Base-by-base conservation (phyloP, 371 early-diverging fungal genomes). In the Zancudomyces culisetae region DNA sequence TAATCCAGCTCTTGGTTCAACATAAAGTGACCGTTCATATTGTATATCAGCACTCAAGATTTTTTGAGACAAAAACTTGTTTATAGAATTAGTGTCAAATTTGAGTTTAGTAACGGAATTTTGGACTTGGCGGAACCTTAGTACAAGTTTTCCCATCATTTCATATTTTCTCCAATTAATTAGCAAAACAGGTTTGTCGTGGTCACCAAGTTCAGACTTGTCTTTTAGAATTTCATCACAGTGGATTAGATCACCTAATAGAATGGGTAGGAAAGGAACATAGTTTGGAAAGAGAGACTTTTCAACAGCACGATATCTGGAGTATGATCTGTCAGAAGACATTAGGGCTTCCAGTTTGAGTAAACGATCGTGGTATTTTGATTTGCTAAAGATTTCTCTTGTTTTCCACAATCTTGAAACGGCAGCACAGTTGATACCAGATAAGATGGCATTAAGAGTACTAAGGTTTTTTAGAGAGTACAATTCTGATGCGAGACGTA, bases 81-180 rank as follows among this genome's bases (percentile, higher is more conserved):
- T 3, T 4, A 23, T 18, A 19, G 29, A 23, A 19, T 10, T 3
- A 3, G 13, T 19, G 22, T 23, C 47, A 23, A 47, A 29, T 18
- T 47, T 3, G 27, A 27, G 47, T 15, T 27, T 12, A 47, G 13
- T 47, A 29, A 10, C 10, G 26, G 26, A 27, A 27, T 23, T 47
- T 8, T 47, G 20, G 15, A 19, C 3, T 15, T 27, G 10, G 26
- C 29, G 3, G 19, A 47, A 47, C 3, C 12, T 47, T 12, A 21
- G 10, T 18, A 47, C 47, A 10, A 47, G 4, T 6, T 23, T 13
- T 12, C 47, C 47, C 47, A 47, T 47, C 15, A 3, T 23, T 47
- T 47, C 47, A 23, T 27, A 47, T 23, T 47, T 47, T 8, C 15
- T 18, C 47, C 47, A 47, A 23, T 47, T 47, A 3, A 47, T 47